A percentile compares a stretch with the other conserved stretches of the same genome.
phyloP scores from a whole-genome alignment of 345 rosid genomes.

The Syzygium aromaticum region DNA sequence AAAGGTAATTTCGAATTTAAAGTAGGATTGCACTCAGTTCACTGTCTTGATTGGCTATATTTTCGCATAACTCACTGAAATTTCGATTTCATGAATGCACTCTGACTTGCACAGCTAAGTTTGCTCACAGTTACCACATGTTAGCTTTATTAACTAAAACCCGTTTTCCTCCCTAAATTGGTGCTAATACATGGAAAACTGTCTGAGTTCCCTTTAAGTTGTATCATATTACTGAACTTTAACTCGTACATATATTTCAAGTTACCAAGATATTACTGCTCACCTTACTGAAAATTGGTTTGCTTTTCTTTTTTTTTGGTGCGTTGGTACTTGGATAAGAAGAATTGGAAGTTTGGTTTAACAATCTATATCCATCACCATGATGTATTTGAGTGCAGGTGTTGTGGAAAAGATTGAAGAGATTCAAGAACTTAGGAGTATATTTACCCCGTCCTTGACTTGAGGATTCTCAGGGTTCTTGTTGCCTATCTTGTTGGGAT shows the following conservation, averaged over 20 bases:
- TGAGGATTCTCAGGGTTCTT: not conserved
- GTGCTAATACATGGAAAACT: not conserved
- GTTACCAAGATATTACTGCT: not conserved
- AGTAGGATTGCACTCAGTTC: not conserved
- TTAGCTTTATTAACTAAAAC: not conserved
- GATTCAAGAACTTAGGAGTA: not conserved
- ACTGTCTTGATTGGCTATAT: not conserved
- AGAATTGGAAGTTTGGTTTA: not conserved
- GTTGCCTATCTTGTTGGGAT: not conserved
- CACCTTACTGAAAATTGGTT: not conserved
- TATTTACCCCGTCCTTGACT: not conserved
- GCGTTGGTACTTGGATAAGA: not conserved
- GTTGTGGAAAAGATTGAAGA: constrained; percentile 1
- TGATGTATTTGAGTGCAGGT: not conserved
- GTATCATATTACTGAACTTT: not conserved
- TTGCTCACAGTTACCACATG: not conserved
- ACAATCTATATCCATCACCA: not conserved
- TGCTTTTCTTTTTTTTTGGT: not conserved
- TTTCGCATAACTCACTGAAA: not conserved
- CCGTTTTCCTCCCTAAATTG: not conserved
- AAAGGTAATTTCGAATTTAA: constrained; percentile 34
- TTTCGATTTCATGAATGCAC: not conserved
- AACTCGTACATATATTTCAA: not conserved
- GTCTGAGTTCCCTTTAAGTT: not conserved
- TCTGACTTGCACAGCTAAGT: not conserved